These are phyloP conservation scores for Trichoderma sp. DNA, from an alignment of 2,329 filamentous ascomycete genomes.

Conservation along the genomic window DNA sequence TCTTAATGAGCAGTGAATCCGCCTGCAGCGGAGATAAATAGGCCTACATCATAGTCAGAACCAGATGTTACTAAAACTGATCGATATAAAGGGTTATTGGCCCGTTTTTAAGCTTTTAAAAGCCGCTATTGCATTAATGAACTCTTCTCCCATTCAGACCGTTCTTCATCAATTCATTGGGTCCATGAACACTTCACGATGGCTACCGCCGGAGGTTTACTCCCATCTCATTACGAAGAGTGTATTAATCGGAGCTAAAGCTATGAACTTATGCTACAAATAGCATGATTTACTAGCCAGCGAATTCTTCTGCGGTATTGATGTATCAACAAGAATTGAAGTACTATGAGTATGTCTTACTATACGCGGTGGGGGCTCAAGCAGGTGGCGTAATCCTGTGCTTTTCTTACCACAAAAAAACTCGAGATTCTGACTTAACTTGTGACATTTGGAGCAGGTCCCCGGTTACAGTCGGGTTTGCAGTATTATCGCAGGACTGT, in stretches of 20 bases:
- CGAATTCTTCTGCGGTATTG: neutral
- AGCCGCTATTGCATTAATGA: no score
- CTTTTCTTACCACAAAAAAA: conserved; percentile 2
- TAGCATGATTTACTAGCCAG: neutral
- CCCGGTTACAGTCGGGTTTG: neutral
- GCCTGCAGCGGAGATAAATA: neutral
- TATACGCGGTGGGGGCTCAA: neutral
- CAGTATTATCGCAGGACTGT: neutral
- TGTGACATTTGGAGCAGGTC: neutral
- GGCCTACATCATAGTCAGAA: neutral
- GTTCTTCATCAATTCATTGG: neutral
- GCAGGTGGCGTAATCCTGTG: neutral
- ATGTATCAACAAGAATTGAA: neutral
- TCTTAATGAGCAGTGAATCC: neutral
- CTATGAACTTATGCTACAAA: neutral
- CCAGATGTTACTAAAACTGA: neutral
- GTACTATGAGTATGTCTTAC: conserved; percentile 6
- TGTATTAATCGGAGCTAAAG: neutral
- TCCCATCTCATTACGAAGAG: neutral
- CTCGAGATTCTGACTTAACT: neutral
- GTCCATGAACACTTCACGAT: neutral
- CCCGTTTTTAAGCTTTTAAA: neutral
- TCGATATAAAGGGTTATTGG: neutral
- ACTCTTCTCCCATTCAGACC: neutral
- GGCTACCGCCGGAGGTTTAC: neutral